phyloP scores from a whole-genome alignment of 2,329 filamentous ascomycete species.

The Diplodia intermedia region DNA sequence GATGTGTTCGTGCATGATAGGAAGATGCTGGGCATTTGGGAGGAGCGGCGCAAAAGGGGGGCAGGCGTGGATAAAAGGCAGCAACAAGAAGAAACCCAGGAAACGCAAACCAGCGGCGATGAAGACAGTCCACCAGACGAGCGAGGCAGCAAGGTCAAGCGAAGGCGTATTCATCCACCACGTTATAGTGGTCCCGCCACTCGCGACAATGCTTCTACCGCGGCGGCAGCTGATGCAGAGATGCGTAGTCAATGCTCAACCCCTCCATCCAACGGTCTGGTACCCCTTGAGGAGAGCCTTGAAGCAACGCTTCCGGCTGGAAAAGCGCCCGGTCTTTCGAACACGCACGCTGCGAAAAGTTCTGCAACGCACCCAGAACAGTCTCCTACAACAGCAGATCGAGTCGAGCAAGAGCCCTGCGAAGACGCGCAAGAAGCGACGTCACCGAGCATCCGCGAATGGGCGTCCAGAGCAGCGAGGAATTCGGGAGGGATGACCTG shows the following conservation, averaged over 20 bases:
- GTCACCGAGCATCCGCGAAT: slow-evolving; percentile 17
- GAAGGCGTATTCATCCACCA: background rate
- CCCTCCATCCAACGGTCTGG: background rate
- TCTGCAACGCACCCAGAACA: background rate
- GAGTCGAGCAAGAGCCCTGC: background rate
- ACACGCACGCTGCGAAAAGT: background rate
- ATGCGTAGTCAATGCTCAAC: background rate
- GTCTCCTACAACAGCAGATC: background rate
- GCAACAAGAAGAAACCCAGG: slow-evolving; percentile 21
- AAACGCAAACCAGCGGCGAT: slow-evolving; percentile 1
- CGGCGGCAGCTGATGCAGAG: background rate
- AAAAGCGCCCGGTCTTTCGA: background rate
- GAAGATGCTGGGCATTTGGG: slow-evolving; percentile 57
- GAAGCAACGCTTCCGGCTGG: background rate
- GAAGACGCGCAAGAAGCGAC: background rate
- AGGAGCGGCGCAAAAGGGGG: background rate
- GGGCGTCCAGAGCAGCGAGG: slow-evolving; percentile 17
- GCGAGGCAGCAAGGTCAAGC: too few species aligned
- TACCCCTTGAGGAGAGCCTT: background rate
- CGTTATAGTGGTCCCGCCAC: background rate
- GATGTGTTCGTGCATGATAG: slow-evolving; percentile 69
- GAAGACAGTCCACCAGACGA: background rate
- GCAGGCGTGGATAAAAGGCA: slow-evolving; percentile 3
- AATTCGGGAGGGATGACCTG: slow-evolving; percentile 47
- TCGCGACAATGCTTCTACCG: background rate